Percentiles rank a stretch among this genome's conserved stretches.
These are phyloP conservation scores for Styphnolobium japonicum DNA, from an alignment of 306 rosid species.

Conservation along the genomic window DNA sequence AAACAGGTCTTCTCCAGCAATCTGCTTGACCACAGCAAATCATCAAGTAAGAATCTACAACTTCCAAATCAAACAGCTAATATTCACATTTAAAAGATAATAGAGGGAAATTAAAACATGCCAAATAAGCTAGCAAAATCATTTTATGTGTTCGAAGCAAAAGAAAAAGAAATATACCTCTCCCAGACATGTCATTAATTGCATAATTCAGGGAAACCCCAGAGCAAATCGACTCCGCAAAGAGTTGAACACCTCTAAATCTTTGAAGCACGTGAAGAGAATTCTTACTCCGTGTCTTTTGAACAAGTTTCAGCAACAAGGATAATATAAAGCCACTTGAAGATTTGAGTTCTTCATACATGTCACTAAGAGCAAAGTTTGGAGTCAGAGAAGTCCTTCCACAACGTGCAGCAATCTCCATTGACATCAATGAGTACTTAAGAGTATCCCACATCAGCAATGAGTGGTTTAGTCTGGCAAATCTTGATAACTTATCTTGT, in stretches of 20 bases:
- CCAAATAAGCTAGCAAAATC: not conserved
- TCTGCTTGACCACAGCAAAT: not conserved
- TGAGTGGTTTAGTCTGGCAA: conserved; percentile 61
- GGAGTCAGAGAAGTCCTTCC: conserved; percentile 67
- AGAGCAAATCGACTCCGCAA: conserved; percentile 72
- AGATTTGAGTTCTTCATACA: conserved; percentile 83
- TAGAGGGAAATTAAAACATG: not conserved
- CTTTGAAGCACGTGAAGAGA: conserved; percentile 84
- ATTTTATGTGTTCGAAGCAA: conserved; percentile 1
- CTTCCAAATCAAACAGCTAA: not conserved
- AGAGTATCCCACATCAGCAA: conserved; percentile 93
- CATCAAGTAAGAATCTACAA: not conserved
- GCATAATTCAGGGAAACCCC: conserved; percentile 44
- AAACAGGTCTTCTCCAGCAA: conserved; percentile 3
- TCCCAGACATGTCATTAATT: conserved; percentile 35
- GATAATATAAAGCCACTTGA: conserved; percentile 79
- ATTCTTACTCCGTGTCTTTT: conserved; percentile 55
- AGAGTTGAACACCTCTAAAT: conserved; percentile 69
- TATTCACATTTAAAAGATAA: conserved; percentile 3
- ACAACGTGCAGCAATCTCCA: conserved; percentile 89
- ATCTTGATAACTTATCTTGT: conserved; percentile 54
- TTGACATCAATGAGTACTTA: conserved; percentile 79
- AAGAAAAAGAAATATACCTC: conserved; percentile 52
- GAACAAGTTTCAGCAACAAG: conserved; percentile 74
- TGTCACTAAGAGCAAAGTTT: conserved; percentile 56